A percentile compares a stretch with the other conserved stretches of the same genome.
Evolutionary conservation across 495 filamentous ascomycete genomes (phyloP).

Genomic region (Lasiosphaeria ovina): DNA sequence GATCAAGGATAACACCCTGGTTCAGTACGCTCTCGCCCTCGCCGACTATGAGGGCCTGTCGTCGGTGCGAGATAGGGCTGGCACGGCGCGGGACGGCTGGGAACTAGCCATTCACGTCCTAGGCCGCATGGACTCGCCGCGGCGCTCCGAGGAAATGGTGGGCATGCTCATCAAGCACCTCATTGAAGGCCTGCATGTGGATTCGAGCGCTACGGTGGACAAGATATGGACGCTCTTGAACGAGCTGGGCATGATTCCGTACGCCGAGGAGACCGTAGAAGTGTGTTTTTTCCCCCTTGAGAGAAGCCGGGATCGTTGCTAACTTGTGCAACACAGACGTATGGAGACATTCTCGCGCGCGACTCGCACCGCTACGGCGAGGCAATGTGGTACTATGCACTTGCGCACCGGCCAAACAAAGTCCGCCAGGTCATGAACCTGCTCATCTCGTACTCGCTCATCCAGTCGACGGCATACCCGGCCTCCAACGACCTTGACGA

Average conservation of each 20-base stretch:
- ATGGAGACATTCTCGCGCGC: slow-evolving; percentile 66
- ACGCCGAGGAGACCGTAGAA: slow-evolving; percentile 72
- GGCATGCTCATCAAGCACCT: slow-evolving; percentile 52
- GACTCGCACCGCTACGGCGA: slow-evolving; percentile 72
- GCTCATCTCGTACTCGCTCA: slow-evolving; percentile 81
- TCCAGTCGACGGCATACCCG: slow-evolving; percentile 78
- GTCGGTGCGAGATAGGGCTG: slow-evolving; percentile 27
- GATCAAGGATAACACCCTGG: slow-evolving; percentile 68
- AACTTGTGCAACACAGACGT: slow-evolving; percentile 53
- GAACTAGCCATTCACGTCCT: slow-evolving; percentile 77
- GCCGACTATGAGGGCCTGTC: slow-evolving; percentile 42
- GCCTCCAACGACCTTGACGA: slow-evolving; percentile 64
- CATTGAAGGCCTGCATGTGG: slow-evolving; percentile 60
- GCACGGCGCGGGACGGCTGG: slow-evolving; percentile 67
- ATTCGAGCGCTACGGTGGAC: slow-evolving; percentile 66
- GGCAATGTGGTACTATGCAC: slow-evolving; percentile 81
- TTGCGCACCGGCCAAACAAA: slow-evolving; percentile 69
- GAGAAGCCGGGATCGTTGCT: slow-evolving; percentile 4
- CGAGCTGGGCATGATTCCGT: slow-evolving; percentile 64
- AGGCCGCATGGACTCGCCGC: slow-evolving; percentile 65
- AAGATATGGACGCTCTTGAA: slow-evolving; percentile 69
- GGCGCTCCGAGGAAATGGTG: slow-evolving; percentile 65
- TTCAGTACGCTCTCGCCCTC: slow-evolving; percentile 66
- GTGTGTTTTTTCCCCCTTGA: slow-evolving; percentile 48
- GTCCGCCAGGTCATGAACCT: slow-evolving; percentile 78